Percentiles rank a stretch among this genome's conserved stretches.
These are phyloP conservation scores for Neoboletus magnificus DNA, from an alignment of 768 basidiomycete species.

Conservation along the genomic window DNA sequence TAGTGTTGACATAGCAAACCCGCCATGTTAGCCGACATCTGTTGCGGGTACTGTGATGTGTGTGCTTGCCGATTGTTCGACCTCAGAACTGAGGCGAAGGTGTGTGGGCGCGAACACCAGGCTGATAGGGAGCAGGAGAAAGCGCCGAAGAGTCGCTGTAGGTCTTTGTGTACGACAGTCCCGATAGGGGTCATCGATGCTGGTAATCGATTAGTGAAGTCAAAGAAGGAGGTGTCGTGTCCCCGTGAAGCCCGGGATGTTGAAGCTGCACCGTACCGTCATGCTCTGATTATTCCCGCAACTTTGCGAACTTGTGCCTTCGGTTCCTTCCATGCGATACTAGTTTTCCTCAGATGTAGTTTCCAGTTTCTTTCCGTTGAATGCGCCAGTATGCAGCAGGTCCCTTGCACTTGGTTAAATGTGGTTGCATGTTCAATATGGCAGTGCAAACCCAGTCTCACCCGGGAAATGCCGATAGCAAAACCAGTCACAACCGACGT, in stretches of 20 bases:
- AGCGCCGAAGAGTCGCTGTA: conserved; percentile 4
- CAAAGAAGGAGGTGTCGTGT: conserved; percentile 4
- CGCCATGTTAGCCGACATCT: background rate
- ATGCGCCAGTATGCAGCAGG: background rate
- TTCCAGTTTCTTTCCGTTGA: background rate
- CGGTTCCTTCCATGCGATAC: background rate
- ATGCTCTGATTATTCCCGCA: background rate
- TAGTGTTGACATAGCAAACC: conserved; percentile 9
- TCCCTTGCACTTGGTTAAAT: background rate
- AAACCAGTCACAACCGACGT: background rate
- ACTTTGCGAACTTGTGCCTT: background rate
- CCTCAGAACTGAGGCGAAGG: background rate
- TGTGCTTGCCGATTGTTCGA: background rate
- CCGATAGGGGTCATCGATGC: background rate
- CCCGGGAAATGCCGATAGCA: conserved; percentile 2
- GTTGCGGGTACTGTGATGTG: background rate
- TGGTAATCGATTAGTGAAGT: background rate
- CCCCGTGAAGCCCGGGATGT: background rate
- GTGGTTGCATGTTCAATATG: too few relatives aligned
- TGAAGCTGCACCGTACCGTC: background rate
- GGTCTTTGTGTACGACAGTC: background rate
- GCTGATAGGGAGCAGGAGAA: background rate
- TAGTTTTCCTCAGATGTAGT: background rate
- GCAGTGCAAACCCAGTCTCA: too few relatives aligned
- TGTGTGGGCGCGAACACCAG: background rate